A percentile compares a stretch with the other conserved stretches of the same genome.
phyloP scores from a whole-genome alignment of 345 rosid genomes.

The Boechera stricta region DNA sequence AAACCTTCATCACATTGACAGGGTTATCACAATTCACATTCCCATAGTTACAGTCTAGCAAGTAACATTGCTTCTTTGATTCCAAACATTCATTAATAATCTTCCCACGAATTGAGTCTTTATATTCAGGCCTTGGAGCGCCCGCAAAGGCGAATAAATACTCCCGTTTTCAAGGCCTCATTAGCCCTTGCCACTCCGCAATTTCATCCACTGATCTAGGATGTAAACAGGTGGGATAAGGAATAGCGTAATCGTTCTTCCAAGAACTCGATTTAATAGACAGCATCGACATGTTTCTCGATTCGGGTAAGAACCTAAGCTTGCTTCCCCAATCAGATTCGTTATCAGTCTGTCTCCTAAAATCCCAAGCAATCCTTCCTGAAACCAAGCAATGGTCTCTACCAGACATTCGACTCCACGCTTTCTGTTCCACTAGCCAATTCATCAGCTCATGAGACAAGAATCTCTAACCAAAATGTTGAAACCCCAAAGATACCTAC shows the following conservation, averaged over 20 bases:
- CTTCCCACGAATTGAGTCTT: slow-evolving; percentile 60
- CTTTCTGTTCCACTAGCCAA: slow-evolving; percentile 55
- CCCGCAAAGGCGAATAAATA: slow-evolving; percentile 67
- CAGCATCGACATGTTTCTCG: slow-evolving; percentile 67
- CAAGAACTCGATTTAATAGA: slow-evolving; percentile 66
- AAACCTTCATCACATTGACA: slow-evolving; percentile 61
- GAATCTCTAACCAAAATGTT: slow-evolving; percentile 57
- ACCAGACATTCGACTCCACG: slow-evolving; percentile 63
- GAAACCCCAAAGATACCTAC: slow-evolving; percentile 61
- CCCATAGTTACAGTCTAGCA: slow-evolving; percentile 62
- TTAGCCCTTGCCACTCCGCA: slow-evolving; percentile 57
- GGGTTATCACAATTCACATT: slow-evolving; percentile 60
- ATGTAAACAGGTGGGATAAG: slow-evolving; percentile 72
- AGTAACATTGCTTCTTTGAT: slow-evolving; percentile 51
- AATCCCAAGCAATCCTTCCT: slow-evolving; percentile 82
- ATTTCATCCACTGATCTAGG: slow-evolving; percentile 52
- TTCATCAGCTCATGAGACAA: slow-evolving; percentile 49
- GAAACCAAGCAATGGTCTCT: slow-evolving; percentile 71
- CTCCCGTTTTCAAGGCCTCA: slow-evolving; percentile 50
- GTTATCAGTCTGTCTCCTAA: slow-evolving; percentile 62
- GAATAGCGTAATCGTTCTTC: slow-evolving; percentile 70
- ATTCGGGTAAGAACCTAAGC: slow-evolving; percentile 66
- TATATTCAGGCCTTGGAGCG: slow-evolving; percentile 63
- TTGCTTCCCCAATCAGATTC: slow-evolving; percentile 75
- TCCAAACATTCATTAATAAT: slow-evolving; percentile 66